Evolutionary conservation across 331 rosid genomes (phyloP), one percentile per base, ranked within the genome.

Genomic region (Malus hybrid): DNA sequence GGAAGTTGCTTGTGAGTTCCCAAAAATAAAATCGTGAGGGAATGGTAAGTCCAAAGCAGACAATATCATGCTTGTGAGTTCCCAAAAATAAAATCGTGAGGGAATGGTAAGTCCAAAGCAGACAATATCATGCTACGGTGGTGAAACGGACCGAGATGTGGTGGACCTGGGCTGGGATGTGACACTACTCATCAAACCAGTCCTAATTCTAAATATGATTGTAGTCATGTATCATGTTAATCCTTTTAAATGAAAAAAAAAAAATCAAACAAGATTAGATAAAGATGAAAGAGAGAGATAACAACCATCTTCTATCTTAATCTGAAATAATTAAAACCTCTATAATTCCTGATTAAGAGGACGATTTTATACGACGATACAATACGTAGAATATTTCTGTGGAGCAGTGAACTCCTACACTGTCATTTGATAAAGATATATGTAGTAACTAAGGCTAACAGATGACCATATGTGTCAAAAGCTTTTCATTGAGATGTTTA

Each of bases 381-480:
- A 33, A 42, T 52, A 59, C 70, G 18, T 73, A 67, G 57, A 69
- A 61, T 7, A 63, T 29, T 52, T 80, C 71, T 70, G 67, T 4
- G 61, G 62, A 70, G 74, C 76, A 66, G 27, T 70, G 73, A 50
- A 75, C 74, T 78, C 72, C 68, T 65, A 54, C 68, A 28, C 79
- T 65, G 66, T 10, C 69, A 72, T 20, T n/a, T 71, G 74, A 69
- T 76, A 69, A 29, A 39, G 5, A 4, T 34, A 74, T 6, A 74
- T 2, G 20, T 52, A 16, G 69, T 74, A 46, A 72, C 82, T 73
- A 61, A 69, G 52, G 59, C 69, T 75, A 19, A 13, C 2, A 29
- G 56, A 70, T 61, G 80, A 78, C 67, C 57, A 52, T 52, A 60
- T 48, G 68, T 73, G 82, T 50, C 48, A 18, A 75, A 62, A 60